Percentiles rank a stretch among this genome's conserved stretches.
These are phyloP conservation scores for Rhizomucor miehei DNA, from an alignment of 371 early-diverging fungal genomes.

Conservation along the genomic window DNA sequence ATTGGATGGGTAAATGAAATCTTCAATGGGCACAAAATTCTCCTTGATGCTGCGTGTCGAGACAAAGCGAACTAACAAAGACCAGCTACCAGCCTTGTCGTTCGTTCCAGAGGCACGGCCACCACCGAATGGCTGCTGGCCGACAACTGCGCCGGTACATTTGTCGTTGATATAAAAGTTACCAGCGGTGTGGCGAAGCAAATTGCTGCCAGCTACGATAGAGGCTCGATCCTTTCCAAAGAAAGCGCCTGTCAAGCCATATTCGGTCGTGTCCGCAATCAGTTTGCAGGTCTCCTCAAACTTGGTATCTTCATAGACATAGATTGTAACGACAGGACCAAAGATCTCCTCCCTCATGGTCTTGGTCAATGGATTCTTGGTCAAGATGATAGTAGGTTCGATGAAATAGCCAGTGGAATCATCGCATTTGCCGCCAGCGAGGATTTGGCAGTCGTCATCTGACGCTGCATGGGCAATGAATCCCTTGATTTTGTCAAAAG, in stretches of 20 bases:
- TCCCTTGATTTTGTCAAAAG: slow-evolving; percentile 92
- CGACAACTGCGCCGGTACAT: slow-evolving; percentile 97
- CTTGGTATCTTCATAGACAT: slow-evolving; percentile 86
- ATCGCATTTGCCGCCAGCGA: slow-evolving; percentile 81
- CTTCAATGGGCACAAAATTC: slow-evolving; percentile 81
- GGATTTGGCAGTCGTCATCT: slow-evolving; percentile 65
- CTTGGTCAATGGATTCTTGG: slow-evolving; percentile 82
- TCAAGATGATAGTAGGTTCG: slow-evolving; percentile 89
- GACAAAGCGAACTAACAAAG: slow-evolving; percentile 74
- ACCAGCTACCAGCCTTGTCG: slow-evolving; percentile 93
- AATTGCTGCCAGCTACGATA: slow-evolving; percentile 68
- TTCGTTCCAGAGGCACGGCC: slow-evolving; percentile 95
- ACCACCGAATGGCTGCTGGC: slow-evolving; percentile 98
- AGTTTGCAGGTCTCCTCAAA: slow-evolving; percentile 73
- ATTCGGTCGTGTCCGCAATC: slow-evolving; percentile 78
- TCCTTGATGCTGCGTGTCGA: slow-evolving; percentile 97
- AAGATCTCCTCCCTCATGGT: slow-evolving; percentile 96
- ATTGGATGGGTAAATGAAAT: slow-evolving; percentile 88
- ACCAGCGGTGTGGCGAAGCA: slow-evolving; percentile 88
- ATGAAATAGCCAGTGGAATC: slow-evolving; percentile 89
- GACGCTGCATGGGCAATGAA: slow-evolving; percentile 80
- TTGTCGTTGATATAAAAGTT: slow-evolving; percentile 99
- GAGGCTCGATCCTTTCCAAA: slow-evolving; percentile 90
- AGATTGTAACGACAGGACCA: slow-evolving; percentile 95
- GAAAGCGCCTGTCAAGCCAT: slow-evolving; percentile 88